Evolutionary conservation across 805 yeast genomes (phyloP), one percentile per base, ranked within the genome.

Genomic region (Saccharomycopsis oosterbeekiorum): DNA sequence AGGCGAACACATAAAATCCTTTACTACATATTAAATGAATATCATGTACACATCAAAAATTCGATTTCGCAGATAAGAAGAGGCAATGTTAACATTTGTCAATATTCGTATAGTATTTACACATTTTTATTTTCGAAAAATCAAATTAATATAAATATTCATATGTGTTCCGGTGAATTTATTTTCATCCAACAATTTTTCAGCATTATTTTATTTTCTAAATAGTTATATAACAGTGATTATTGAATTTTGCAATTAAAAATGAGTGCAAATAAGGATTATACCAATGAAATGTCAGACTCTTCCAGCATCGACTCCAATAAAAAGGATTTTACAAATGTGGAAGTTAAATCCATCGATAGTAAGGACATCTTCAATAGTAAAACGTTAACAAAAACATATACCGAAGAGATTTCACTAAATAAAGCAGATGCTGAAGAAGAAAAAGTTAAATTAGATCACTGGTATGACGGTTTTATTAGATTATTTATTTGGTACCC

Each of bases 401-500:
- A 42, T 8, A 42, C 4, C n/a, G 24, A 17, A 42, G n/a, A 42
- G 10, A 42, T 12, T 42, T 10, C n/a, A 4, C 12, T 24, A 42
- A 47, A 21, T 47, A 15, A 21, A 24, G 53, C 15, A 3, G 41
- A 47, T 47, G 11, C 26, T 21, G 34, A 47, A 21, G 53, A 47
- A 21, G 53, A 47, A 47, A 47, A 24, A 24, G 34, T 47, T 21
- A 47, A 47, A 15, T 21, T 47, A 21, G 53, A 47, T 15, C 53
- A 47, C 11, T 47, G 53, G 53, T 47, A 47, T 47, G 53, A 47
- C n/a, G 53, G 53, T 14, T 47, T 47, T 47, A 26, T 47, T n/a
- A 47, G 53, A 47, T 47, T 56, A 47, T 60, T 54, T 10, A 29
- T 51, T 19, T 55, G 59, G 59, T 60, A 58, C 54, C 59, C 59